Evolutionary conservation across 768 basidiomycete species (phyloP), one percentile per base, ranked within the genome.

Genomic region (Cantharellus cinnabarinus): DNA sequence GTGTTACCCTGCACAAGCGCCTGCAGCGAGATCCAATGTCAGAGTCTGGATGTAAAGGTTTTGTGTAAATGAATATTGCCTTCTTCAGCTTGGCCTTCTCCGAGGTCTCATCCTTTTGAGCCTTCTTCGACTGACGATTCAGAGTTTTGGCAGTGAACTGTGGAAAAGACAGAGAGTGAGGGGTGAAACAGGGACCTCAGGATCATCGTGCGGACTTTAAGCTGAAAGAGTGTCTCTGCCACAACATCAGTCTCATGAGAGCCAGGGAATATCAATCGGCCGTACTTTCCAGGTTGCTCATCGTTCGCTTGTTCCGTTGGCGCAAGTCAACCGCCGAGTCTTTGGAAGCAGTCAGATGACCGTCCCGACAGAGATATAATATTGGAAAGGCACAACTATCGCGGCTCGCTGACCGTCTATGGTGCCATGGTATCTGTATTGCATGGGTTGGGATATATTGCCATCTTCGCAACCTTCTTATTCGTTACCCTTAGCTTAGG

Each of bases 91-190:
- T 83, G 56, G 81, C 64, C 71, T 90, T 95, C 75, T 99, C 95
- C 0, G 78, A 64, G 42, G 76, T 77, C 73, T 99, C 95, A 68
- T 98, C 94, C 67, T 94, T 98, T 71, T 90, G 81, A 0, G 95
- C 93, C 71, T 98, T 98, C 76, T 89, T 93, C 2, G 95, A 90
- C 72, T 99, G 95, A 56, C 87, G 79, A 69, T 77, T 85, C 29
- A 99, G 78, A 41, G 89, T 81, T 79, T 98, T 99, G 62, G 95
- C 91, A 20, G 95, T 99, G 76, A 99, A 98, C 94, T 99, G 66
- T 40, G 59, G 44, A 29, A 48, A 35, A 10, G 15, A 54, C 15
- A 10, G 52, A 10, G 10, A 10, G 7, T 7, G 52, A 34, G 10
- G 7, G 37, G 15, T n/a, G 15, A 35, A 35, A 10, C 7, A 54